phyloP scores from a whole-genome alignment of 192 early-diverging fungal genomes.

The Entomortierella lignicola region DNA sequence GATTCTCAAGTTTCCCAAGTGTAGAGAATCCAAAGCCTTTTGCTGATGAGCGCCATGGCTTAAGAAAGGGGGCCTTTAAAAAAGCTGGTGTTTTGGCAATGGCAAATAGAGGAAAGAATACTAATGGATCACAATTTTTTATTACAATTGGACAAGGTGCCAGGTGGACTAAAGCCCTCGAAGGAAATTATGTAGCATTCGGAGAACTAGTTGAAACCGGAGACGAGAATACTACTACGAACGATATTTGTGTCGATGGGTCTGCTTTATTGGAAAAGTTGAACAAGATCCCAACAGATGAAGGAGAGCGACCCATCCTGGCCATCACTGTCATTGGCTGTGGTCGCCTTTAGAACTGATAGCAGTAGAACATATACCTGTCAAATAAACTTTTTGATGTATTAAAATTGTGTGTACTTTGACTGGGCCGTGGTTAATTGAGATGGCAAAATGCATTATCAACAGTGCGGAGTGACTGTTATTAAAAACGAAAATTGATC shows the following conservation, averaged over 20 bases:
- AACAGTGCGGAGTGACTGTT: too few relatives aligned
- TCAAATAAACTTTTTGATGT: too few relatives aligned
- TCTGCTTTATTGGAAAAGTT: slow-evolving; percentile 43
- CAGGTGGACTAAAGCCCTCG: slow-evolving; percentile 43
- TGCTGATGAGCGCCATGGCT: slow-evolving; percentile 42
- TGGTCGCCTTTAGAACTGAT: slow-evolving; percentile 21
- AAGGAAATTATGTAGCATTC: slow-evolving; percentile 45
- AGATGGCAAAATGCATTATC: too few relatives aligned
- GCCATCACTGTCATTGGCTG: slow-evolving; percentile 46
- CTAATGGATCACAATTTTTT: slow-evolving; percentile 54
- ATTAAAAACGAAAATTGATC: too few relatives aligned
- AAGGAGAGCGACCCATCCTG: slow-evolving; percentile 36
- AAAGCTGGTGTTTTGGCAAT: slow-evolving; percentile 41
- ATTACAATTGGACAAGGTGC: slow-evolving; percentile 39
- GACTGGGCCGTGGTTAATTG: too few relatives aligned
- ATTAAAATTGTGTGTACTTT: too few relatives aligned
- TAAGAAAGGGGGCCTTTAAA: slow-evolving; percentile 43
- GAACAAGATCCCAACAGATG: slow-evolving; percentile 51
- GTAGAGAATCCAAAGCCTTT: slow-evolving; percentile 53
- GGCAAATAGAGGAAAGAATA: slow-evolving; percentile 52
- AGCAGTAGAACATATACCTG: too few relatives aligned
- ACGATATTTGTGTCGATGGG: slow-evolving; percentile 17
- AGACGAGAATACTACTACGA: background rate
- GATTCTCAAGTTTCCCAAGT: slow-evolving; percentile 31
- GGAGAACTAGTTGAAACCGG: slow-evolving; percentile 29